Evolutionary conservation across 2,329 filamentous ascomycete species (phyloP).

Genomic region (Claviceps africana): DNA sequence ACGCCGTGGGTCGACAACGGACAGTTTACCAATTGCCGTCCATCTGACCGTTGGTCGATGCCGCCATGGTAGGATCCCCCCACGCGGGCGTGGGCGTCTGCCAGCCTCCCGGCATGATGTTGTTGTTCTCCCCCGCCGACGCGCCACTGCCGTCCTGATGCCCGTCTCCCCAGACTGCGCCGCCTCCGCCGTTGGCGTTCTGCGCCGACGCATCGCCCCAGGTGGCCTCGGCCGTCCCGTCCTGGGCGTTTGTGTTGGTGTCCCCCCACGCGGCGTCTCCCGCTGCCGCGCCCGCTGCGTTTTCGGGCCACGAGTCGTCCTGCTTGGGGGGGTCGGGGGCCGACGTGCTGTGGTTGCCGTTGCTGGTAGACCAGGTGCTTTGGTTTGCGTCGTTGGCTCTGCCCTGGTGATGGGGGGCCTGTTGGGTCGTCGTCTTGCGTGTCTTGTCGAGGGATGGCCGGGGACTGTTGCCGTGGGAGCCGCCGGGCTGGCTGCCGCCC

Average conservation of each 20-base stretch:
- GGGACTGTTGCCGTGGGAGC: conserved; percentile 1
- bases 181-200: conserved; percentile 1
- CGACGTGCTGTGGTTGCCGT: background rate
- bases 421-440: conserved; percentile 1
- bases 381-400: background rate
- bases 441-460: background rate
- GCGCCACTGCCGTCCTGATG: background rate
- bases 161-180: background rate
- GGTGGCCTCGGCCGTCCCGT: background rate
- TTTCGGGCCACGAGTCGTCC: background rate
- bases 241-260: background rate
- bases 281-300: background rate
- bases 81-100: conserved; percentile 11
- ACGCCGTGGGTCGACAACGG: no score
- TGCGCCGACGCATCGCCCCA: background rate
- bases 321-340: background rate
- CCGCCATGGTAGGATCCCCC: conserved; percentile 19
- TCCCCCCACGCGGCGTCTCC: background rate
- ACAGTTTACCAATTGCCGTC: no score
- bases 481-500: conserved; percentile 5
- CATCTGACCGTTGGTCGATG: conserved; percentile 16
- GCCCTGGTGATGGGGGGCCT: background rate
- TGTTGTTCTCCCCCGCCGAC: conserved; percentile 6
- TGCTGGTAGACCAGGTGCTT: background rate
- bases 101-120: conserved; percentile 22